A percentile compares a stretch with the other conserved stretches of the same genome.
These are phyloP conservation scores for Chlamydomonas sphaeroides DNA, from an alignment of 139 green algal species.

Conservation along the genomic window DNA sequence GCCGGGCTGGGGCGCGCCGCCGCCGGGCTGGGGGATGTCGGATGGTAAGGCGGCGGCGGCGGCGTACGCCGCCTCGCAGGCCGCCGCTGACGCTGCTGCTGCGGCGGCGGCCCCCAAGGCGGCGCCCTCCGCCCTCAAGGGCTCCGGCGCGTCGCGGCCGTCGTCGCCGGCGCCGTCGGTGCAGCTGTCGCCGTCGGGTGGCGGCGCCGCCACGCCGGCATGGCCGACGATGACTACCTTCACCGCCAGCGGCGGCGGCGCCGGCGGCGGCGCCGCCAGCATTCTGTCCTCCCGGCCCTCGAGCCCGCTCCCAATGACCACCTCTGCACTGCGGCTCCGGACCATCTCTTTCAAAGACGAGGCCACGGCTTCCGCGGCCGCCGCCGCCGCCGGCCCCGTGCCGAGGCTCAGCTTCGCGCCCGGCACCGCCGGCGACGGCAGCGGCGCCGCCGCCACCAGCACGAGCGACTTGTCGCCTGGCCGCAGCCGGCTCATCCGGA, in stretches of 20 bases:
- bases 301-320: neutral
- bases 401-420: neutral
- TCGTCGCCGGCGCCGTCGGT: neutral
- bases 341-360: neutral
- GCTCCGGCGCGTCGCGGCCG: too few relatives aligned
- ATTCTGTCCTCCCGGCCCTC: neutral
- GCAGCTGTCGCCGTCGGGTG: neutral
- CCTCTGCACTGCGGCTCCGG: neutral
- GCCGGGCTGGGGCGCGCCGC: neutral
- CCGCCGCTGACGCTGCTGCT: neutral
- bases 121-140: too few relatives aligned
- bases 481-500: too few relatives aligned
- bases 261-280: neutral
- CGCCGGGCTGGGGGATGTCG: neutral
- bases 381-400: neutral
- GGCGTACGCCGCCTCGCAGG: constrained; percentile 5
- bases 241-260: neutral
- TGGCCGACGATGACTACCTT: neutral
- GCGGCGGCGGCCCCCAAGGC: neutral
- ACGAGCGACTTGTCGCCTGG: neutral
- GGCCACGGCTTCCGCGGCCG: neutral
- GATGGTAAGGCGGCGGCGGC: neutral
- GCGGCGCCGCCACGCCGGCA: neutral
- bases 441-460: neutral
- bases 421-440: too few relatives aligned